These are phyloP conservation scores for Amoebophrya sp. DNA, from an alignment of 169 alveolate species.

Conservation along the genomic window DNA sequence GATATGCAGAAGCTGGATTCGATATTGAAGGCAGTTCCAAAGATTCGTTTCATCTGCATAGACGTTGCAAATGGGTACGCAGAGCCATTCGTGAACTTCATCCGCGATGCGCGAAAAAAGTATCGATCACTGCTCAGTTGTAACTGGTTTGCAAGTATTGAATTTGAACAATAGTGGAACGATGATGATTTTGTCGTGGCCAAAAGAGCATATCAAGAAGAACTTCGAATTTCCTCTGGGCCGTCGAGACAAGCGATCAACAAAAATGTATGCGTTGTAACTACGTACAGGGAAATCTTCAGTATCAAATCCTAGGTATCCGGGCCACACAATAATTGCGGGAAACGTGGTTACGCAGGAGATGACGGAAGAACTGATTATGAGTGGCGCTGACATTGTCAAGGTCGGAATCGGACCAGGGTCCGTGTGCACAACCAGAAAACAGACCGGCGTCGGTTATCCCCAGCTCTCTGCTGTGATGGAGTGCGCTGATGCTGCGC, in stretches of 20 bases:
- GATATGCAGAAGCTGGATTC: constrained; percentile 44
- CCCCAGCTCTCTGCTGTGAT: constrained; percentile 53
- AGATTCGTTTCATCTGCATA: constrained; percentile 41
- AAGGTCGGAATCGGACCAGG: constrained; percentile 56
- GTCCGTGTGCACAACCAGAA: constrained; percentile 50
- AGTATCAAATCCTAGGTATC: too few species aligned
- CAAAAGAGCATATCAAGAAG: too few species aligned
- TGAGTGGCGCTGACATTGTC: constrained; percentile 50
- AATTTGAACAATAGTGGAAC: too few species aligned
- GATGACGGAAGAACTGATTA: constrained; percentile 51
- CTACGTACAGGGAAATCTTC: too few species aligned
- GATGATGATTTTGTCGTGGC: too few species aligned
- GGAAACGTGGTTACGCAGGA: constrained; percentile 51
- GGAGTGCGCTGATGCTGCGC: constrained; percentile 55
- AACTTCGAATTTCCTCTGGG: too few species aligned
- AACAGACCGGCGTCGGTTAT: constrained; percentile 46
- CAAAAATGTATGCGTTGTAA: too few species aligned
- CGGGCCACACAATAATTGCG: constrained; percentile 48
- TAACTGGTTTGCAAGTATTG: too few species aligned
- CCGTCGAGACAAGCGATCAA: too few species aligned
- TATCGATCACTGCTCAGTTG: too few species aligned
- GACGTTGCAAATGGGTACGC: constrained; percentile 54
- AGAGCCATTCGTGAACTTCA: constrained; percentile 37
- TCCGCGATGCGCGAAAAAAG: background rate
- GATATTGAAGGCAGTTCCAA: constrained; percentile 38